Percentiles rank a stretch among this genome's conserved stretches.
Conservation (phyloP, 495 filamentous ascomycete species). For the Tetracladium marchalianum region DNA sequence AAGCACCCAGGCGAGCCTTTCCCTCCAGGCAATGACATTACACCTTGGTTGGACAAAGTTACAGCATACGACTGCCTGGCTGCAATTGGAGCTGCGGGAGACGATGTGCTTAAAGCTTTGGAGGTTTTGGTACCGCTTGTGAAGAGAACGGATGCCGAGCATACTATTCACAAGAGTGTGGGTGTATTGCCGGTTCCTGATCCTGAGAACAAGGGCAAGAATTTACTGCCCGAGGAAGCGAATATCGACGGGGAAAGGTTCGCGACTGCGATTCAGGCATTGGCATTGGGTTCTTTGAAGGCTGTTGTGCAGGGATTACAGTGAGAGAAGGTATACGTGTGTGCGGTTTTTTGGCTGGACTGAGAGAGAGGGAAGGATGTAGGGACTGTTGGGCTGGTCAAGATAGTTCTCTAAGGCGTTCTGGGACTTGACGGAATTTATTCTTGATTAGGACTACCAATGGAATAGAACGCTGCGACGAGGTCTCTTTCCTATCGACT, state of each 20-base stretch:
- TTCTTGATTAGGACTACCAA: too few species aligned
- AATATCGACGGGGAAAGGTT: slow-evolving; percentile 5
- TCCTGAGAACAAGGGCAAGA: background rate
- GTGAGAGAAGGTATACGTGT: background rate
- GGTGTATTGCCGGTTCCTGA: background rate
- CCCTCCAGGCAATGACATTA: slow-evolving; percentile 9
- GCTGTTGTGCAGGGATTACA: slow-evolving; percentile 1
- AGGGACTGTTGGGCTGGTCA: too few species aligned
- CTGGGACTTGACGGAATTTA: too few species aligned
- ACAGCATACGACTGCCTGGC: slow-evolving; percentile 17
- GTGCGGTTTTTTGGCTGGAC: background rate
- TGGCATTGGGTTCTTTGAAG: slow-evolving; percentile 5
- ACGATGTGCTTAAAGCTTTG: slow-evolving; percentile 11
- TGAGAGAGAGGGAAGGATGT: too few species aligned
- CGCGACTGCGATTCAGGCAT: slow-evolving; percentile 3
- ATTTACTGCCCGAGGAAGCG: background rate
- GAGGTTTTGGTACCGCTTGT: slow-evolving; percentile 3
- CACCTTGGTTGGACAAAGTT: slow-evolving; percentile 10
- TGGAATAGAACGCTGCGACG: too few species aligned
- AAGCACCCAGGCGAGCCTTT: slow-evolving; percentile 6
- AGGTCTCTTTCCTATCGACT: too few species aligned
- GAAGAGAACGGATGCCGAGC: slow-evolving; percentile 1
- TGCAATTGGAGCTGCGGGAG: slow-evolving; percentile 12
- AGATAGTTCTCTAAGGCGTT: too few species aligned
- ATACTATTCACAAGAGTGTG: slow-evolving; percentile 4